Evolutionary conservation across 129 eudicot genomes (phyloP).

Genomic region (Centella asiatica): DNA sequence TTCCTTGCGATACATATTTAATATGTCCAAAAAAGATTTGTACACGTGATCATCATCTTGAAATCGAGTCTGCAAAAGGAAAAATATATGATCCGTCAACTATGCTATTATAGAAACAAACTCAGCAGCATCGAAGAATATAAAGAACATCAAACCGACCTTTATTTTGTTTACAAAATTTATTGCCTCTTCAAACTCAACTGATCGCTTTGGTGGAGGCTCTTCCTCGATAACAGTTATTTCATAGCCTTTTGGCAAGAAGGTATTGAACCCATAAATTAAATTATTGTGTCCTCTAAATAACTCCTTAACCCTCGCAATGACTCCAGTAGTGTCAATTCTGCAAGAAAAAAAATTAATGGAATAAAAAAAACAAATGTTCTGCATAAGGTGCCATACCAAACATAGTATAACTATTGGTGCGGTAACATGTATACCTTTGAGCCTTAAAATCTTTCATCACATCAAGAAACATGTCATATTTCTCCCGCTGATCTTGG

Average conservation of each 20-base stretch:
- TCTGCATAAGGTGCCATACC: background rate
- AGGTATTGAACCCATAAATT: slow-evolving; percentile 84
- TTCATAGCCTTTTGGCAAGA: slow-evolving; percentile 94
- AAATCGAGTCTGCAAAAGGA: slow-evolving; percentile 50
- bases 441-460: slow-evolving; percentile 94
- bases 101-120: background rate
- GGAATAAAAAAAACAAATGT: background rate
- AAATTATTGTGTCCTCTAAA: slow-evolving; percentile 79
- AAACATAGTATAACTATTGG: background rate
- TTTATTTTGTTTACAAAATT: slow-evolving; percentile 85
- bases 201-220: slow-evolving; percentile 60
- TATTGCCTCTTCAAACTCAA: slow-evolving; percentile 22
- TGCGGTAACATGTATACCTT: slow-evolving; percentile 37
- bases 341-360: slow-evolving; percentile 26
- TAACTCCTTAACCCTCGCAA: slow-evolving; percentile 64
- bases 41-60: slow-evolving; percentile 14
- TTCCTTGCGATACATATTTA: slow-evolving; percentile 11
- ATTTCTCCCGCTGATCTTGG: slow-evolving; percentile 72
- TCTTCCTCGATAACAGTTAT: slow-evolving; percentile 74
- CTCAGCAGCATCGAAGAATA: slow-evolving; percentile 1
- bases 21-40: slow-evolving; percentile 61
- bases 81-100: background rate
- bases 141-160: slow-evolving; percentile 32
- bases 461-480: slow-evolving; percentile 75
- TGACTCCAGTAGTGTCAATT: slow-evolving; percentile 76